Evolutionary conservation across 1,284 basidiomycete genomes (phyloP), one percentile per base, ranked within the genome.

Genomic region (Papiliotrema fonsecae): DNA sequence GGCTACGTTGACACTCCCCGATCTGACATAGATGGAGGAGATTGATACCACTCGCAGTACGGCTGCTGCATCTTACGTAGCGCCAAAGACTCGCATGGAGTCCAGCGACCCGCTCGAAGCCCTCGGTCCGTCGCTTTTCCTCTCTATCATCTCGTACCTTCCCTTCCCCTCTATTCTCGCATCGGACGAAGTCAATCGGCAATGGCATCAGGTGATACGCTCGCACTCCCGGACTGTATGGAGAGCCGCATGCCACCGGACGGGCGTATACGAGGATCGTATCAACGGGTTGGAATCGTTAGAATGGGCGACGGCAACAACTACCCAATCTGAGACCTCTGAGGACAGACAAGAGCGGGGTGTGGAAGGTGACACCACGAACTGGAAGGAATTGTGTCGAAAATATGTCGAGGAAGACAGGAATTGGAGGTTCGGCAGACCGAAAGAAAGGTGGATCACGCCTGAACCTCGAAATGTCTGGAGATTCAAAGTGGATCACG

Each of bases 401-500:
- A 16, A 35, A 1, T 39, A 61, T 42, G 42, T 56, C 3, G 27
- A 43, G 19, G 43, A 64, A 4, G 50, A 60, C 14, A 37, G 45
- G 13, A 62, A 65, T 26, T 69, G 66, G 67, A 54, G 42, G 16
- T 50, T 31, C 2, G 67, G 57, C 2, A 53, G 59, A 11, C 54
- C 56, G 22, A 52, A 56, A 13, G 47, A 58, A 11, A 51, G 56
- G 13, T 71, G 60, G 58, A 45, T 69, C 25, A 58, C 57, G 2
- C 51, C 62, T 1, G 46, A 45, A 0, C 37, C 47, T 4, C 65
- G 62, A 47, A 54, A 54, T 1, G 56, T 59, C 11, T 71, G 69
- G 67, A 56, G 70, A 5, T 57, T 70, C 47, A 70, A 73, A 55
- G 41, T 67, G 2, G 60, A 65, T 45, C 22, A 52, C 2, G 66